Evolutionary conservation across 805 yeast species (phyloP).

Genomic region (Dipodascus albidus): DNA sequence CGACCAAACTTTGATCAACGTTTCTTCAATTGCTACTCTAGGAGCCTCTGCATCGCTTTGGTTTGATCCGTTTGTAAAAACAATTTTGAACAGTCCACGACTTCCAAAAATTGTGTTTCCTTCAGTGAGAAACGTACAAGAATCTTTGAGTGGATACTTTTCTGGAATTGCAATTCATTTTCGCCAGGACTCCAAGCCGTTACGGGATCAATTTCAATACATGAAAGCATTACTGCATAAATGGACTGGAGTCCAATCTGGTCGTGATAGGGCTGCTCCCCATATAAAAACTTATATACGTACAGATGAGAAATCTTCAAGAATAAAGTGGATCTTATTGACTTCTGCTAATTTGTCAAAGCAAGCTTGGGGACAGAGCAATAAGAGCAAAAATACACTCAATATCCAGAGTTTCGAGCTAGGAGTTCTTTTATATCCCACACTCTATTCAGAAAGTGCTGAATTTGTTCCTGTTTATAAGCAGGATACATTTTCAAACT

Average conservation of each 20-base stretch:
- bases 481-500: constrained; percentile 27
- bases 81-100: not conserved
- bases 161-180: constrained; percentile 43
- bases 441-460: constrained; percentile 14
- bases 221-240: constrained; percentile 33
- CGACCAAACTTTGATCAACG: constrained; percentile 15
- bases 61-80: constrained; percentile 11
- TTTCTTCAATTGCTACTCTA: constrained; percentile 21
- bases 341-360: constrained; percentile 68
- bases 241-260: constrained; percentile 30
- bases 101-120: constrained; percentile 33
- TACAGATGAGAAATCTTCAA: constrained; percentile 4
- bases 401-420: constrained; percentile 38
- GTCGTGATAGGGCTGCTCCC: constrained; percentile 33
- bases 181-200: constrained; percentile 22
- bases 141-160: constrained; percentile 33
- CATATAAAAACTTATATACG: constrained; percentile 58
- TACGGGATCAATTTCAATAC: constrained; percentile 30
- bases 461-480: constrained; percentile 35
- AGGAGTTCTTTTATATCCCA: constrained; percentile 38
- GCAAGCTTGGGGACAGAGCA: constrained; percentile 67
- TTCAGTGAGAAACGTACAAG: constrained; percentile 29
- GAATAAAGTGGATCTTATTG: constrained; percentile 56
- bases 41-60: constrained; percentile 18
- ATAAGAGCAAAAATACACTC: constrained; percentile 16